Base-by-base conservation (phyloP, 176 grass and related monocot genomes). In the Rhipidocladum racemiflorum region DNA sequence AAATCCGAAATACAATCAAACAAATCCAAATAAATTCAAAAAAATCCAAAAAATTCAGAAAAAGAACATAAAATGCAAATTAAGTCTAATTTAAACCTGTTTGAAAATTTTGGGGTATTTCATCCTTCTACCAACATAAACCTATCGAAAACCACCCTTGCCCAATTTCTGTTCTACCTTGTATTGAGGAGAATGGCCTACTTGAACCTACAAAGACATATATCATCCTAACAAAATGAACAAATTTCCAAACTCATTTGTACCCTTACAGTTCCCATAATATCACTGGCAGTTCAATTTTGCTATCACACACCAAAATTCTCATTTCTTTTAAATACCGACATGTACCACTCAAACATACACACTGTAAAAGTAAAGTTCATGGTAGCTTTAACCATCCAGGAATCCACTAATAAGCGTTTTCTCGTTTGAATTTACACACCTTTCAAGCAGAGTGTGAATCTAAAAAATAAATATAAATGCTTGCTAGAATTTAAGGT, bases 111-210 rank as follows among this genome's bases (percentile, higher is more conserved):
- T n/a, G n/a, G n/a, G n/a, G n/a, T n/a, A n/a, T n/a, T n/a, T n/a
- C n/a, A n/a, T n/a, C 80, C 95, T 88, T 76, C 90, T 88, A n/a
- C 95, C 92, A 78, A 97, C 95, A 79, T 94, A 97, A 62, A 97
- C 95, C 85, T 97, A 92, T 59, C 95, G 92, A 94, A 97, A 97
- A 65, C 95, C 95, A 89, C 95, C 92, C 72, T 97, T 97, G 17
- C 95, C 95, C 75, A 94, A 87, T 70, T 97, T 97, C 68, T 90
- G 90, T 18, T 97, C 95, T 57, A 97, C 83, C 80, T 93, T 94
- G 88, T 97, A 97, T 56, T 86, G 72, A 5, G 95, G 95, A 72
- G 95, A 97, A 81, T 89, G 85, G 54, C 95, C 95, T 55, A 97
- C 84, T 89, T 97, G 95, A 67, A 97, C 90, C 95, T 97, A 86